Evolutionary conservation across 2,329 filamentous ascomycete genomes (phyloP).

Genomic region (Pestalotiopsis sp.): DNA sequence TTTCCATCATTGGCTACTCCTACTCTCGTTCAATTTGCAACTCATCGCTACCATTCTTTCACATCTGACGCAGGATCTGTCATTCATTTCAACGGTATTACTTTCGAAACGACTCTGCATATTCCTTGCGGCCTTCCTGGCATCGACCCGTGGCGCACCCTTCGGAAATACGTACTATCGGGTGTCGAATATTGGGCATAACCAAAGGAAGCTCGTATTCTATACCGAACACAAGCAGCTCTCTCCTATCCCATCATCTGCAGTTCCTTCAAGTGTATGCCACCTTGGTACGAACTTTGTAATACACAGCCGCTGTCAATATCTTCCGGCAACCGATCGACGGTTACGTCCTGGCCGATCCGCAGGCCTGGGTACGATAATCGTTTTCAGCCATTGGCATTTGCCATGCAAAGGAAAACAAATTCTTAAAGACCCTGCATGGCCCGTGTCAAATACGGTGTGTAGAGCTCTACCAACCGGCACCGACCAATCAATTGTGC

Average conservation of each 20-base stretch:
- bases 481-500: conserved; percentile 7
- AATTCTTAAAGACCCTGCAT: not conserved
- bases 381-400: not conserved
- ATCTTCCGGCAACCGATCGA: not conserved
- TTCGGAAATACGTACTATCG: not conserved
- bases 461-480: not conserved
- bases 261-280: not conserved
- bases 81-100: not conserved
- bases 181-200: not conserved
- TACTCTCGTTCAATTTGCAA: not conserved
- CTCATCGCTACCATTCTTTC: not conserved
- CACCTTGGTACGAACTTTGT: not conserved
- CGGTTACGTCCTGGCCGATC: not conserved
- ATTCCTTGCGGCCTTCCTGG: not conserved
- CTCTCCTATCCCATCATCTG: not conserved
- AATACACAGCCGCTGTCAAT: not conserved
- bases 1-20: not conserved
- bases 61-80: not conserved
- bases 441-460: not conserved
- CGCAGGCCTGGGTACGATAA: not conserved
- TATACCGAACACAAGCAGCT: not conserved
- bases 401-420: not conserved
- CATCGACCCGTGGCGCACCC: not conserved
- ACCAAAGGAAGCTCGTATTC: not conserved
- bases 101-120: not conserved